phyloP scores from a whole-genome alignment of 2,329 filamentous ascomycete species.

The Fusarium sp. region DNA sequence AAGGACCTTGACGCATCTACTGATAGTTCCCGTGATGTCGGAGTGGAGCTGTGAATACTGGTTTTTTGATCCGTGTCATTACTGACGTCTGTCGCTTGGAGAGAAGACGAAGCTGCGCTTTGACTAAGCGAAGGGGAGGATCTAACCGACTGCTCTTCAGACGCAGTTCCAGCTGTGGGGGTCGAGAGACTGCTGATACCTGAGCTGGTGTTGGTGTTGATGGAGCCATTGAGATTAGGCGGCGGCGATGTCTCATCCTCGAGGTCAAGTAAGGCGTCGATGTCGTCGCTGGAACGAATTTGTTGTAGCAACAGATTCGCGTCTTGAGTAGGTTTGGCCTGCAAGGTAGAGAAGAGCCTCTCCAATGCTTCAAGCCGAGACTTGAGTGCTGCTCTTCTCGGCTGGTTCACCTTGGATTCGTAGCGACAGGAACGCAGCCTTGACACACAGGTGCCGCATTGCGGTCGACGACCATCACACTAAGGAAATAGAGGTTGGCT shows the following conservation, averaged over 20 bases:
- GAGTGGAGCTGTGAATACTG: background rate
- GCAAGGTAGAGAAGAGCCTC: background rate
- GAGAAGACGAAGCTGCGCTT: background rate
- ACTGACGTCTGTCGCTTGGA: background rate
- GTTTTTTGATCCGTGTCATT: background rate
- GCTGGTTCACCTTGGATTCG: background rate
- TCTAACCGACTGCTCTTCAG: background rate
- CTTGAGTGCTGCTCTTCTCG: background rate
- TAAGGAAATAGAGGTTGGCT: background rate
- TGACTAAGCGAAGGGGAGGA: background rate
- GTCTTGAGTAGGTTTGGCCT: background rate
- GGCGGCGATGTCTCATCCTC: background rate
- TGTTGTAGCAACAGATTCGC: background rate
- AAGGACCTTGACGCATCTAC: background rate
- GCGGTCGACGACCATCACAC: background rate
- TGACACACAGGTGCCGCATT: background rate
- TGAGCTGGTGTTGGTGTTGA: background rate
- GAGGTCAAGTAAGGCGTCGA: background rate
- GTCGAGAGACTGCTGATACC: background rate
- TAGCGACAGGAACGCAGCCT: background rate
- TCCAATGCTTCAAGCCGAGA: background rate
- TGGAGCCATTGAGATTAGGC: background rate
- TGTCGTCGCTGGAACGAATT: background rate
- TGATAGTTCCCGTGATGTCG: background rate
- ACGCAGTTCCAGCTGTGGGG: background rate